A percentile compares a stretch with the other conserved stretches of the same genome.
phyloP scores from a whole-genome alignment of 2,329 filamentous ascomycete genomes.

The Aspergillus nomiae region DNA sequence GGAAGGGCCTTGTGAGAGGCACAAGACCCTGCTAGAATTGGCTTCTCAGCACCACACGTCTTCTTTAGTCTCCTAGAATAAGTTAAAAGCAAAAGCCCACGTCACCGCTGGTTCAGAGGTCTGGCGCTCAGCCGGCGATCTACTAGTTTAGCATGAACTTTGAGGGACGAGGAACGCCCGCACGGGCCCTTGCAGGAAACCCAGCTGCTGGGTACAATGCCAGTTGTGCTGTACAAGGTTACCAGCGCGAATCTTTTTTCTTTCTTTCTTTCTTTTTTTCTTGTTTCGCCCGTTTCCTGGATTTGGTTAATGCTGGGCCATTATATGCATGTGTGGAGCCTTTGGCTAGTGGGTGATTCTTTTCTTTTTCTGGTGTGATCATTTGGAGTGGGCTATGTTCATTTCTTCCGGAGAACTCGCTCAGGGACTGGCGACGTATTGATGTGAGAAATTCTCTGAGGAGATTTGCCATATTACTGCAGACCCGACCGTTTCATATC shows the following conservation, averaged over 20 bases:
- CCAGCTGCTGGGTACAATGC: not conserved
- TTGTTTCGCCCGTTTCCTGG: not conserved
- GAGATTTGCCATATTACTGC: not conserved
- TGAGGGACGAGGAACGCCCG: not conserved
- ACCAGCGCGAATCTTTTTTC: not conserved
- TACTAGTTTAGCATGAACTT: not conserved
- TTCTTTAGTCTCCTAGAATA: not conserved
- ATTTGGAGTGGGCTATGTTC: not conserved
- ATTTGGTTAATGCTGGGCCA: not conserved
- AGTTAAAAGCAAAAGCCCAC: not conserved
- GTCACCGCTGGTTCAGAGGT: not conserved
- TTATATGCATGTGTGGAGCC: not conserved
- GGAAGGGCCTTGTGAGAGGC: too few species aligned
- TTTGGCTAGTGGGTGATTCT: not conserved
- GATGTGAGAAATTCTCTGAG: not conserved
- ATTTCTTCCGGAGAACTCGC: not conserved
- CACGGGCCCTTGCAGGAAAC: not conserved
- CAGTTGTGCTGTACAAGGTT: not conserved
- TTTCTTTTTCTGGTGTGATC: not conserved
- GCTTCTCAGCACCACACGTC: not conserved
- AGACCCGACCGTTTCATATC: conserved; percentile 1
- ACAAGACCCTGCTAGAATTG: not conserved
- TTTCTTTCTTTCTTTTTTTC: not conserved
- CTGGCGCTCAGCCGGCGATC: not conserved
- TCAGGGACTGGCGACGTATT: not conserved